Conservation (phyloP, 1,284 basidiomycete species). For the Ceratobasidium sp. region DNA sequence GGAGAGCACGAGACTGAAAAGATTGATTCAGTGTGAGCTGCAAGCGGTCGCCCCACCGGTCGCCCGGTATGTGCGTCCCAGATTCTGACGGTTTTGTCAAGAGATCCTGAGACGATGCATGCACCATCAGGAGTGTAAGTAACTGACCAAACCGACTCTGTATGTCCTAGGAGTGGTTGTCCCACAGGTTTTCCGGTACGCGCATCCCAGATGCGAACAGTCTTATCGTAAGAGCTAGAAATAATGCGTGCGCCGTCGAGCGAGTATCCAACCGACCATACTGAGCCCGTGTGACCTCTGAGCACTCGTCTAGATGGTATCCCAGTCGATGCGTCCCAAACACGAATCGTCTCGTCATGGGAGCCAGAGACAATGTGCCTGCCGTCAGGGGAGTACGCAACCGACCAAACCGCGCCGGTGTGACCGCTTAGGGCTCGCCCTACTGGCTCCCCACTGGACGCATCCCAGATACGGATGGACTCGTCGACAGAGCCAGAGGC, state of each 20-base stretch:
- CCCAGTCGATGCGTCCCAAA: slow-evolving; percentile 25
- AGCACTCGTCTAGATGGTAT: not conserved
- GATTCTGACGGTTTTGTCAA: slow-evolving; percentile 13
- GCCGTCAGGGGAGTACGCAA: slow-evolving; percentile 39
- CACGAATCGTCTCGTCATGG: slow-evolving; percentile 19
- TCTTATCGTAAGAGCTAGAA: slow-evolving; percentile 22
- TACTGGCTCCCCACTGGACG: slow-evolving; percentile 2
- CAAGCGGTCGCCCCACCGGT: slow-evolving; percentile 12
- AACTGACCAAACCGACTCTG: not conserved
- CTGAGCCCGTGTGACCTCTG: not conserved
- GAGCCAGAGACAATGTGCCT: slow-evolving; percentile 32
- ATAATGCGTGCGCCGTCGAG: not conserved
- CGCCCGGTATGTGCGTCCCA: slow-evolving; percentile 22
- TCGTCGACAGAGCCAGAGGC: slow-evolving; percentile 19
- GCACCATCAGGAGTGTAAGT: slow-evolving; percentile 24
- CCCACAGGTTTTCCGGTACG: not conserved
- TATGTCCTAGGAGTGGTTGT: slow-evolving; percentile 1
- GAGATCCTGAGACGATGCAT: slow-evolving; percentile 21
- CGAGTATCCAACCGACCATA: slow-evolving; percentile 1
- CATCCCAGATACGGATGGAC: slow-evolving; percentile 39
- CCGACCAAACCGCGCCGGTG: slow-evolving; percentile 12
- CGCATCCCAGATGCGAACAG: slow-evolving; percentile 36
- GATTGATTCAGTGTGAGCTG: slow-evolving; percentile 17
- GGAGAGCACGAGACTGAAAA: slow-evolving; percentile 35
- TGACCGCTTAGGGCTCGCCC: slow-evolving; percentile 14